phyloP scores from a whole-genome alignment of 1,139 yeast genomes.

The Eremothecium coryli region DNA sequence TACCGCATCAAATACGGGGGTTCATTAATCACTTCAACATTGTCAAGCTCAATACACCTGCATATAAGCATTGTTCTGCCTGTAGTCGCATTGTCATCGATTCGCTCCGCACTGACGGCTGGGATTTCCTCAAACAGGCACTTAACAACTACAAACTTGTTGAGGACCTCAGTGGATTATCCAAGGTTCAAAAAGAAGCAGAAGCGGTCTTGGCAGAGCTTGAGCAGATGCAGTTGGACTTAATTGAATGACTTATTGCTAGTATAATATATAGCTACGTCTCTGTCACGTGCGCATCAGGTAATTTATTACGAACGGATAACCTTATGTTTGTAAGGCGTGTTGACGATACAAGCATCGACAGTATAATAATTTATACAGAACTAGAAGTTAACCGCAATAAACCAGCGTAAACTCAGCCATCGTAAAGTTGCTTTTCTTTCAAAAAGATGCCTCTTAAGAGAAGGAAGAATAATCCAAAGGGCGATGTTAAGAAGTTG shows the following conservation, averaged over 20 bases:
- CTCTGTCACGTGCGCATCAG: too few relatives aligned
- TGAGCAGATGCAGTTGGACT: too few relatives aligned
- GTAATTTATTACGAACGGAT: too few relatives aligned
- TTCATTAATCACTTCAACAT: conserved; percentile 59
- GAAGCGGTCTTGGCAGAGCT: conserved; percentile 41
- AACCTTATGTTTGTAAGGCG: too few relatives aligned
- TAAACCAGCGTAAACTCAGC: too few relatives aligned
- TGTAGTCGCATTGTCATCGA: conserved; percentile 56
- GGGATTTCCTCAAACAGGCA: conserved; percentile 73
- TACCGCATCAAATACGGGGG: conserved; percentile 89
- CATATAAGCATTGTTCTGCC: conserved; percentile 73
- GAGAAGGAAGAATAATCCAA: conserved; percentile 6
- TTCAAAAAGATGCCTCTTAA: conserved; percentile 1
- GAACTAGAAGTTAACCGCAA: too few relatives aligned
- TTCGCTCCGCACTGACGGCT: conserved; percentile 45
- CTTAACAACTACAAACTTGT: conserved; percentile 55
- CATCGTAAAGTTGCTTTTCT: too few relatives aligned
- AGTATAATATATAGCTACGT: too few relatives aligned
- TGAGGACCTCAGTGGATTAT: conserved; percentile 70
- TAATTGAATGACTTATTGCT: too few relatives aligned
- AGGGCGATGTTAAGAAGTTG: conserved; percentile 6
- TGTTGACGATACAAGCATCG: too few relatives aligned
- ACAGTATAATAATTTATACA: too few relatives aligned
- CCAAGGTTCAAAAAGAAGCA: conserved; percentile 61
- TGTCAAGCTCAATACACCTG: conserved; percentile 58